Conservation (phyloP, 2,329 filamentous ascomycete species). For the Claviceps sp. region DNA sequence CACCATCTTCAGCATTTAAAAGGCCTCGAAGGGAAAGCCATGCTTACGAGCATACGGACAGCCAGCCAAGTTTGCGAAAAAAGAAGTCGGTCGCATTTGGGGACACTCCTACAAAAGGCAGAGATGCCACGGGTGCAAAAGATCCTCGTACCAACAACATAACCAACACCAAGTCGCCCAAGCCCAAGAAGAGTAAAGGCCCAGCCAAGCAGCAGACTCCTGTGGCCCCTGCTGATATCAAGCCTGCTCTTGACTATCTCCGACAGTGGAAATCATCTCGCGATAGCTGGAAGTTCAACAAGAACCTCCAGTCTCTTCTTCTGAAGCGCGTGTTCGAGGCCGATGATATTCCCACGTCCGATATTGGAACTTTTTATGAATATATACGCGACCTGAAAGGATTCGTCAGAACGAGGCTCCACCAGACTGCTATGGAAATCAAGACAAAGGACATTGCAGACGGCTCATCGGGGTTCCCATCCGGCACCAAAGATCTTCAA, state of each 20-base stretch:
- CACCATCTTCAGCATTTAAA: slow-evolving; percentile 20
- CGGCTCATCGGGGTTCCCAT: slow-evolving; percentile 33
- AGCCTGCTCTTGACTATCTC: slow-evolving; percentile 63
- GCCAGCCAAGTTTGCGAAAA: slow-evolving; percentile 20
- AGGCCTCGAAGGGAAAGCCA: slow-evolving; percentile 19
- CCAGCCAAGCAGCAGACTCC: slow-evolving; percentile 25
- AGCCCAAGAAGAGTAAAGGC: slow-evolving; percentile 23
- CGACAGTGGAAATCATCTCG: slow-evolving; percentile 59
- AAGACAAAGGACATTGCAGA: slow-evolving; percentile 42
- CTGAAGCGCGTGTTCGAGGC: slow-evolving; percentile 71
- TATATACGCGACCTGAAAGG: slow-evolving; percentile 76
- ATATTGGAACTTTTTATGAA: slow-evolving; percentile 56
- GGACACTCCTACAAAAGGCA: slow-evolving; percentile 25
- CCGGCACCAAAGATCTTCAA: slow-evolving; percentile 33
- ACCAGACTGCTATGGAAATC: slow-evolving; percentile 49
- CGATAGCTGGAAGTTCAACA: slow-evolving; percentile 86
- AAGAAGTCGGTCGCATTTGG: slow-evolving; percentile 38
- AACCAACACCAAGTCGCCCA: slow-evolving; percentile 18
- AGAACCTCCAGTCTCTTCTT: slow-evolving; percentile 75
- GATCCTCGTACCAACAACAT: slow-evolving; percentile 1
- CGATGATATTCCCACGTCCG: slow-evolving; percentile 53
- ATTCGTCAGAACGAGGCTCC: slow-evolving; percentile 54
- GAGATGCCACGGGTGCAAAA: slow-evolving; percentile 9
- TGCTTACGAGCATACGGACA: slow-evolving; percentile 8
- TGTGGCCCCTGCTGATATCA: slow-evolving; percentile 31